phyloP scores from a whole-genome alignment of 306 rosid genomes.

The Mucuna pruriens region DNA sequence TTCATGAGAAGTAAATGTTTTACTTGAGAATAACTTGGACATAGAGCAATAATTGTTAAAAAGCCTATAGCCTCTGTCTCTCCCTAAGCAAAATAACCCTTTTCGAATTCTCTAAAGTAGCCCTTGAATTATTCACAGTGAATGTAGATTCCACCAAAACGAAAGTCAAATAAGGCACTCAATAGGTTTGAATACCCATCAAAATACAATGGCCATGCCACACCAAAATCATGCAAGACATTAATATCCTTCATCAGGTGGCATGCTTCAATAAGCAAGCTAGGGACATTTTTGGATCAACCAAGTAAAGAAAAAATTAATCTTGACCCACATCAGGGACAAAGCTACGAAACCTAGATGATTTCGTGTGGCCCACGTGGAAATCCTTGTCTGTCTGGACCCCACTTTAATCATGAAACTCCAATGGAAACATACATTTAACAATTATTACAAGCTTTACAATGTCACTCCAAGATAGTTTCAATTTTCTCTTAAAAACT shows the following conservation, averaged over 20 bases:
- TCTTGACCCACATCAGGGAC: conserved; percentile 43
- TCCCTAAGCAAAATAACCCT: background rate
- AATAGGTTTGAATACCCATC: background rate
- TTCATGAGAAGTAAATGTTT: background rate
- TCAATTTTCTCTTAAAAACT: background rate
- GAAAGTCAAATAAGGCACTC: conserved; percentile 23
- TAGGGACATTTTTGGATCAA: conserved; percentile 29
- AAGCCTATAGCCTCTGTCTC: background rate
- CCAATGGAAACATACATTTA: conserved; percentile 14
- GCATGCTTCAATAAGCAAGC: conserved; percentile 39
- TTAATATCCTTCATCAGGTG: background rate
- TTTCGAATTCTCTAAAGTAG: background rate
- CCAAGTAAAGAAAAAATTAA: conserved; percentile 18
- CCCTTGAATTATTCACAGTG: background rate
- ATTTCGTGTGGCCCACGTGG: conserved; percentile 40
- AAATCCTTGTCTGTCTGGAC: conserved; percentile 26
- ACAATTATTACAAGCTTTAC: conserved; percentile 46
- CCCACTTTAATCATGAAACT: conserved; percentile 33
- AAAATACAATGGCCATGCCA: conserved; percentile 21
- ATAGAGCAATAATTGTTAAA: conserved; percentile 15
- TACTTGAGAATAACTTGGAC: background rate
- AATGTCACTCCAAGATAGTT: conserved; percentile 22
- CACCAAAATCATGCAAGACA: conserved; percentile 34
- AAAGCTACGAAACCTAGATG: conserved; percentile 23
- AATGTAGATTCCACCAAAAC: background rate